Evolutionary conservation across 192 early-diverging fungal genomes (phyloP), one percentile per base, ranked within the genome.

Genomic region (Spizellomyces punctatus): DNA sequence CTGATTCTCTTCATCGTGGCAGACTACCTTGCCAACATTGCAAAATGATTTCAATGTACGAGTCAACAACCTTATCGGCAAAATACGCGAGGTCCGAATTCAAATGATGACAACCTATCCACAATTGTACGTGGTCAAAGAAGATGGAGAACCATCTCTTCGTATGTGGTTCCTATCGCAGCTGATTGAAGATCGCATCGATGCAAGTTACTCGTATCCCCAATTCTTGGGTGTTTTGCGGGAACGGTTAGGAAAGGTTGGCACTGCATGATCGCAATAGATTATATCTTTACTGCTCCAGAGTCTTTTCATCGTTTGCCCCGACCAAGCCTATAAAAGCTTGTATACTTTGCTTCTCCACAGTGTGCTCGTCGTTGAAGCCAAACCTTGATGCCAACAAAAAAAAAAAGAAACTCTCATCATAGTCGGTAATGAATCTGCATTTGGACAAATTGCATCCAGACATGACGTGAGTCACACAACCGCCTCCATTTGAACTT

Each of bases 161-260:
- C 86, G 96, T 6, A 82, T 92, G 81, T 85, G 86, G 91, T 93
- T 97, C 82, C 69, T 93, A 70, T 88, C 90, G 60, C 92, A 94
- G 69, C 78, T 98, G 73, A 85, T 96, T n/a, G 95, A 97, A 75
- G 96, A 98, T 76, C 89, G 94, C 61, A 91, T 90, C 42, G 90
- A 94, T 48, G 85, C 64, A 36, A 69, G 67, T 22, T 68, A 74
- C 46, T 84, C 82, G 55, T 88, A 88, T 63, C 81, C 86, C 22
- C 79, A 86, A 58, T 85, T 82, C 67, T 64, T 86, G 17, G 74
- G 64, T n/a, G 64, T 67, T 6, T 22, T 83, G 14, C 64, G 79
- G 14, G 81, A 83, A 19, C 50, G 50, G 50, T 54, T 54, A 4
- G 50, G 50, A 12, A 54, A 54, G 50, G 50, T 54, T 12, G 50